These are phyloP conservation scores for Anethum foeniculum DNA, from an alignment of 140 eudicot genomes.

Conservation along the genomic window DNA sequence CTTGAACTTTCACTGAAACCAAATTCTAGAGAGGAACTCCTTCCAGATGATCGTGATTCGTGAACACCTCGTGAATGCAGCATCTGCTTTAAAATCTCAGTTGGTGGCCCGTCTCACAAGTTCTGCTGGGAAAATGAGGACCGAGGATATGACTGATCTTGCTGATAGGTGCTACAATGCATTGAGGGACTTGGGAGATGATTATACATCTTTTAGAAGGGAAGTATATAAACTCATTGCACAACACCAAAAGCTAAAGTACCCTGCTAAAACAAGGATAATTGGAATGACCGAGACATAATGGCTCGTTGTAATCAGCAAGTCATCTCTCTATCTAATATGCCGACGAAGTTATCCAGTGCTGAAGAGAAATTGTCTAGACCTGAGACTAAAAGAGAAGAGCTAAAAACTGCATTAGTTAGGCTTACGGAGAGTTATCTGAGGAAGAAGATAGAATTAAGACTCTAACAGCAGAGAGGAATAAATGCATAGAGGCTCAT, in stretches of 20 bases:
- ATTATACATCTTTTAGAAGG: background rate
- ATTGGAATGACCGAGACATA: background rate
- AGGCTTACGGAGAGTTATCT: background rate
- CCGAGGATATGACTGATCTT: background rate
- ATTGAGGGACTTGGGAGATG: background rate
- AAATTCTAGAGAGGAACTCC: background rate
- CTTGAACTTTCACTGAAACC: background rate
- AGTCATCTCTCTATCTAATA: background rate
- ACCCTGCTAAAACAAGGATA: background rate
- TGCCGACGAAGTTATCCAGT: background rate
- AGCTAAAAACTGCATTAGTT: background rate
- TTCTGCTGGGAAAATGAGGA: conserved; percentile 3
- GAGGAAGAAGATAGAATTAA: background rate
- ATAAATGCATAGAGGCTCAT: background rate
- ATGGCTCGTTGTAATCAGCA: background rate
- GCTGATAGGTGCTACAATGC: background rate
- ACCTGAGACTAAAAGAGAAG: background rate
- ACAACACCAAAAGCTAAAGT: background rate
- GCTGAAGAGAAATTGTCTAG: background rate
- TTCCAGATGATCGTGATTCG: background rate
- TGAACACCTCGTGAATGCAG: background rate
- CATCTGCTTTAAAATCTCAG: background rate
- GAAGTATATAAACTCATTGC: background rate
- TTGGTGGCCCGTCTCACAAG: conserved; percentile 4
- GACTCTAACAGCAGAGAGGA: background rate